Evolutionary conservation across 2,329 filamentous ascomycete species (phyloP).

Genomic region (Zymoseptoria ardabiliae): DNA sequence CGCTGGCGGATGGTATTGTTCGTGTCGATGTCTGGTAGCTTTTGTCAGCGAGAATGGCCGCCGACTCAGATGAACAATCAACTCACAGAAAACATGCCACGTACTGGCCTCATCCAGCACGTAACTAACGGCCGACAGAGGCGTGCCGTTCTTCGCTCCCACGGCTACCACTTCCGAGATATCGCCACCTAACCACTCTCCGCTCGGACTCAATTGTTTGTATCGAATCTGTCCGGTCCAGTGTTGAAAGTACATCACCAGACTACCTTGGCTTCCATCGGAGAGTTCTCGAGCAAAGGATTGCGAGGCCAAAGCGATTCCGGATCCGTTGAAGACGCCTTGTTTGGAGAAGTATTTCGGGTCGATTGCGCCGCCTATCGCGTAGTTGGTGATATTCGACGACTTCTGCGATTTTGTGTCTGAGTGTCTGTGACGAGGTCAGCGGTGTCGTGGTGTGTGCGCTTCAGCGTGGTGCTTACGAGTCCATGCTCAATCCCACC

Average conservation of each 20-base stretch:
- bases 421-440: neutral
- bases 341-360: slow-evolving; percentile 33
- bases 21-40: slow-evolving; percentile 31
- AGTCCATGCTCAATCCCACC: slow-evolving; percentile 29
- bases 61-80: slow-evolving; percentile 14
- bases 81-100: slow-evolving; percentile 26
- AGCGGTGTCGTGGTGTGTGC: neutral
- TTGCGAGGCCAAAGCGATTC: slow-evolving; percentile 39
- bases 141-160: slow-evolving; percentile 38
- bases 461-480: slow-evolving; percentile 14
- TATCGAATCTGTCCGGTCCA: slow-evolving; percentile 36
- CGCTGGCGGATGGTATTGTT: slow-evolving; percentile 35
- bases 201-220: slow-evolving; percentile 31
- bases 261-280: slow-evolving; percentile 30
- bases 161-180: slow-evolving; percentile 33
- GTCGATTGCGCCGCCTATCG: slow-evolving; percentile 35
- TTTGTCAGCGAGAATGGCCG: slow-evolving; percentile 1
- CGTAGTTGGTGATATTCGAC: slow-evolving; percentile 13
- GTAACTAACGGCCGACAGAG: slow-evolving; percentile 39
- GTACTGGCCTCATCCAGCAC: slow-evolving; percentile 28
- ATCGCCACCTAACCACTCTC: slow-evolving; percentile 35
- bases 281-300: slow-evolving; percentile 29
- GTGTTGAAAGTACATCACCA: slow-evolving; percentile 42
- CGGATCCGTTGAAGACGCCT: slow-evolving; percentile 43
- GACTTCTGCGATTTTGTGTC: neutral